Base-by-base conservation (phyloP, 1,284 basidiomycete genomes). In the Sporisorium scitamineum region DNA sequence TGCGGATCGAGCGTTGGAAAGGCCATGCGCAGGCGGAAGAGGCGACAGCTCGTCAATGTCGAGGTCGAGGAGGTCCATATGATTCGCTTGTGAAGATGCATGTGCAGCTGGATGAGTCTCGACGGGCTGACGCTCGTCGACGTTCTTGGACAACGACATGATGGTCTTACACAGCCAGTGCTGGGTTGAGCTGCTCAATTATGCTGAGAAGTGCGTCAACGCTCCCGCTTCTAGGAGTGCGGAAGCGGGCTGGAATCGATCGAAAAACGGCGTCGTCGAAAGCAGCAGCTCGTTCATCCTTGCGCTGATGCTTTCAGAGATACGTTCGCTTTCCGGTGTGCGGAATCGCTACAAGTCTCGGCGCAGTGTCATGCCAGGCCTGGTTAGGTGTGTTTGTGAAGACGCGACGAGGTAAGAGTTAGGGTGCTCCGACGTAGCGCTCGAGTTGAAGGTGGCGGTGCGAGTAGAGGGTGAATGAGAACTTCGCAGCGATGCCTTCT, bases 21-120 rank as follows among this genome's bases (percentile, higher is more conserved):
- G 47, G 26, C 53, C 39, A 6, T 64, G 67, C 42, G 73, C 60
- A 20, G 68, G 73, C 26, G 73, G 73, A 27, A 75, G 61, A 10
- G 72, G 72, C 39, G 68, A 68, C 10, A 76, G 64, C 45, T 76
- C 68, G 50, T 76, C 73, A 2, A 71, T 41, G 29, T 76, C 73
- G 39, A 76, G 68, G n/a, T 65, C 66, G 14, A 48, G 61, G 14
- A 70, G 56, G 20, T 59, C 39, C 6, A 52, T 18, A 8, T 29
- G 56, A 14, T 18, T 20, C 32, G n/a, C 10, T 2, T 41, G 34
- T 13, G 27, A 44, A 13, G 47, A 29, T 29, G 37, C 2, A 11
- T 34, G 39, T 10, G 31, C 29, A 8, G 6, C 11, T 13, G 42
- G 13, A 13, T 37, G 24, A 14, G 13, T 29, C 18, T 24, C 44